phyloP scores from a whole-genome alignment of 805 yeast genomes.

The Barnettozyma salicaria region DNA sequence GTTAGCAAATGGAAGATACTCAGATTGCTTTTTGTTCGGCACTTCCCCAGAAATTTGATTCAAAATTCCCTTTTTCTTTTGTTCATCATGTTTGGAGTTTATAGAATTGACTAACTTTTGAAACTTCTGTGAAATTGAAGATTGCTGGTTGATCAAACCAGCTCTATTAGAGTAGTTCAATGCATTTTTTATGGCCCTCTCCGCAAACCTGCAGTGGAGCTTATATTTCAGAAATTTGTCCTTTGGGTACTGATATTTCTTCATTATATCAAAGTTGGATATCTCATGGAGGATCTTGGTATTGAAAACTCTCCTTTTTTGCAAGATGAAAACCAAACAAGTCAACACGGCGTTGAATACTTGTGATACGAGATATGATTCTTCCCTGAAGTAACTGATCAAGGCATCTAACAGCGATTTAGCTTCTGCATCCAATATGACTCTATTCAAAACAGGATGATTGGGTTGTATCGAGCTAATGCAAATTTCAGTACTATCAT shows the following conservation, averaged over 20 bases:
- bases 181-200: conserved; percentile 47
- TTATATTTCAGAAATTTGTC: conserved; percentile 38
- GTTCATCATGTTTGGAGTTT: conserved; percentile 23
- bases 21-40: conserved; percentile 23
- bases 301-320: conserved; percentile 56
- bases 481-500: conserved; percentile 20
- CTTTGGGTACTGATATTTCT: conserved; percentile 42
- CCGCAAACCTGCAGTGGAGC: conserved; percentile 55
- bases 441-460: conserved; percentile 60
- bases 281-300: conserved; percentile 53
- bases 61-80: conserved; percentile 24
- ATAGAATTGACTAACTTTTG: conserved; percentile 20
- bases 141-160: conserved; percentile 24
- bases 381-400: conserved; percentile 49
- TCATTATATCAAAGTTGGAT: conserved; percentile 54
- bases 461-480: conserved; percentile 26
- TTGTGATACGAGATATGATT: conserved; percentile 48
- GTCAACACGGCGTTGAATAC: conserved; percentile 63
- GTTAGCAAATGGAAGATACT: conserved; percentile 27
- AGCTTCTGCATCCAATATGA: conserved; percentile 63
- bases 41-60: conserved; percentile 24
- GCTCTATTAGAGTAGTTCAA: conserved; percentile 36
- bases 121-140: conserved; percentile 16
- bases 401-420: conserved; percentile 61
- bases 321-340: conserved; percentile 55